Evolutionary conservation across 345 rosid genomes (phyloP), one percentile per base, ranked within the genome.

Genomic region (Microthlaspi erraticum): DNA sequence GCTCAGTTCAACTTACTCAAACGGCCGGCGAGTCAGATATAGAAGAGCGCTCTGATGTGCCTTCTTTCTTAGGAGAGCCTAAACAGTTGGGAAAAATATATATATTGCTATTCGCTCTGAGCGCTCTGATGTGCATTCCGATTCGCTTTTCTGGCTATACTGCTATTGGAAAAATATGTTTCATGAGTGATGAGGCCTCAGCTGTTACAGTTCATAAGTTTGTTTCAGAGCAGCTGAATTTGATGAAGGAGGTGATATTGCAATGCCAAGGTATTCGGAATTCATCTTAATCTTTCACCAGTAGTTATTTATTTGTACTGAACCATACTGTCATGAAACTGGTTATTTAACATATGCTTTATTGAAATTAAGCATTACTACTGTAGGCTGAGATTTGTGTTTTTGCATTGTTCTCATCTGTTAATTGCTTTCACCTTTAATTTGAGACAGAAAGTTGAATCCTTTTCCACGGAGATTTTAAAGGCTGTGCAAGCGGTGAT

Each of bases 401-500:
- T 44, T 20, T 23, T 60, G 49, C 68, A 53, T 48, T 61, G 6
- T 59, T 60, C 9, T 37, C 65, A 55, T 55, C 11, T 26, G 31
- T 62, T 62, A 37, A 68, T 55, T 26, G 41, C 54, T 48, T 54
- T 45, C 60, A 36, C 56, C 38, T 60, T 68, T 68, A 32, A 26
- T 74, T 49, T 72, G 49, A 33, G 31, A 70, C 85, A 94, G 99
- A 82, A 73, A 72, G 81, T 89, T 7, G 77, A 75, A 71, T 80
- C 91, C 34, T 63, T 68, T 66, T 81, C 85, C 81, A 56, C 81
- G 18, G 96, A 88, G 72, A 72, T 81, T 57, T 61, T 83, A 23
- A 88, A 86, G 86, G 85, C 80, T 64, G 82, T 79, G 33, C 99
- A 86, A 52, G 74, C 63, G 12, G 71, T 84, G 48, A 78, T 91